A percentile compares a stretch with the other conserved stretches of the same genome.
Evolutionary conservation across 225 moss, liverwort and hornwort genomes (phyloP).

Genomic region (Marchantia polymorpha): DNA sequence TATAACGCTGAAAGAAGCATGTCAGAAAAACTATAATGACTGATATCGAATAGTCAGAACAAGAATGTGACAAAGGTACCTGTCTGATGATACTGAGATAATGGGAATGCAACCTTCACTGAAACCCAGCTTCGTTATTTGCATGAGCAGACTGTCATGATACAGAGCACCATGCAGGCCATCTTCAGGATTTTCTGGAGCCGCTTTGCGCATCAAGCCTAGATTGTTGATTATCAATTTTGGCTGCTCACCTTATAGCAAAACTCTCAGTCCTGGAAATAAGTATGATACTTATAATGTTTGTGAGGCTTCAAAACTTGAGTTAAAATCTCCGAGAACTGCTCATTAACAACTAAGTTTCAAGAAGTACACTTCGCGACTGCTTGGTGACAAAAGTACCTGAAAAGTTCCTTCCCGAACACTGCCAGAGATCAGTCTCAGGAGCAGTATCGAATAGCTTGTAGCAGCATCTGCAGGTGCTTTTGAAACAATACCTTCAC

Average conservation of each 20-base stretch:
- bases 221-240: conserved; percentile 82
- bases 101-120: conserved; percentile 72
- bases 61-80: conserved; percentile 37
- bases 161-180: conserved; percentile 61
- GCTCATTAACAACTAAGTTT: not conserved
- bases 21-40: too few species aligned
- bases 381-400: conserved; percentile 36
- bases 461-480: conserved; percentile 68
- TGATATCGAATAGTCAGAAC: not conserved
- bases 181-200: conserved; percentile 37
- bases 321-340: not conserved
- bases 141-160: conserved; percentile 81
- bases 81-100: conserved; percentile 78
- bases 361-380: not conserved
- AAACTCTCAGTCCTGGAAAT: conserved; percentile 24
- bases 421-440: conserved; percentile 67
- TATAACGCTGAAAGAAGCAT: too few species aligned
- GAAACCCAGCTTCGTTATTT: conserved; percentile 52
- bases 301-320: not conserved
- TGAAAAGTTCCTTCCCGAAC: conserved; percentile 76
- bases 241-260: conserved; percentile 63
- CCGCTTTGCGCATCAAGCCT: conserved; percentile 75
- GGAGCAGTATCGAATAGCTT: conserved; percentile 70
- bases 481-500: conserved; percentile 52
- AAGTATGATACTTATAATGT: not conserved